A percentile compares a stretch with the other conserved stretches of the same genome.
These are phyloP conservation scores for Golubevia pallescens DNA, from an alignment of 1,284 basidiomycete genomes.

Conservation along the genomic window DNA sequence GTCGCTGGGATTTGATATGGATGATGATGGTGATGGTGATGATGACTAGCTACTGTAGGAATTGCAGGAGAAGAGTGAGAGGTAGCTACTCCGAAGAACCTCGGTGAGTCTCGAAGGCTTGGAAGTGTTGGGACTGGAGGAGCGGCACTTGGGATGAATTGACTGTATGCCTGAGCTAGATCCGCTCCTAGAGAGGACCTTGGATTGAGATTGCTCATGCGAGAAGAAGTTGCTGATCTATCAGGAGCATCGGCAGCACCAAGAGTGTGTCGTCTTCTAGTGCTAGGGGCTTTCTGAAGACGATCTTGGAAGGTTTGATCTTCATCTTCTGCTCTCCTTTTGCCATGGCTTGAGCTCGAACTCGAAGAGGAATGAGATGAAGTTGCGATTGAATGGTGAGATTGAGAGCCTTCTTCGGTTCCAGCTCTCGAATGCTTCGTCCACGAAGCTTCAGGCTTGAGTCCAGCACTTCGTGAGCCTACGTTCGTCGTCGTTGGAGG, in stretches of 20 bases:
- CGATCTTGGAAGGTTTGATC: not conserved
- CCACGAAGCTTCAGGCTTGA: not conserved
- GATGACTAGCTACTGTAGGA: no score
- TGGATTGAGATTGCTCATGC: not conserved
- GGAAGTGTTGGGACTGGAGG: no score
- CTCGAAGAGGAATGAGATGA: not conserved
- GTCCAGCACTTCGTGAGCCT: not conserved
- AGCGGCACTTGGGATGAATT: not conserved
- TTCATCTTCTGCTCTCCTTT: no score
- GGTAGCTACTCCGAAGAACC: no score
- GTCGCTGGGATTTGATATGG: no score
- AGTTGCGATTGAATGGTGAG: not conserved
- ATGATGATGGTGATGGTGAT: no score
- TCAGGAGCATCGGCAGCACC: not conserved
- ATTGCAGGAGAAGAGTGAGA: no score
- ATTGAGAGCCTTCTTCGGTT: not conserved
- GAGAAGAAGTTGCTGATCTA: not conserved
- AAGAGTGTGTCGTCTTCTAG: not conserved
- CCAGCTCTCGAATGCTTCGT: not conserved
- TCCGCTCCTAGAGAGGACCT: not conserved
- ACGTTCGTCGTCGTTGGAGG: not conserved
- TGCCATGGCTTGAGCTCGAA: not conserved
- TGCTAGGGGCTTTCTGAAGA: no score
- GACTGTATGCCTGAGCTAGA: not conserved
- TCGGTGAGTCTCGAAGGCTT: no score